Evolutionary conservation across 352 stramenopile species (phyloP), one percentile per base, ranked within the genome.

Genomic region (Globisporangium sylvaticum): DNA sequence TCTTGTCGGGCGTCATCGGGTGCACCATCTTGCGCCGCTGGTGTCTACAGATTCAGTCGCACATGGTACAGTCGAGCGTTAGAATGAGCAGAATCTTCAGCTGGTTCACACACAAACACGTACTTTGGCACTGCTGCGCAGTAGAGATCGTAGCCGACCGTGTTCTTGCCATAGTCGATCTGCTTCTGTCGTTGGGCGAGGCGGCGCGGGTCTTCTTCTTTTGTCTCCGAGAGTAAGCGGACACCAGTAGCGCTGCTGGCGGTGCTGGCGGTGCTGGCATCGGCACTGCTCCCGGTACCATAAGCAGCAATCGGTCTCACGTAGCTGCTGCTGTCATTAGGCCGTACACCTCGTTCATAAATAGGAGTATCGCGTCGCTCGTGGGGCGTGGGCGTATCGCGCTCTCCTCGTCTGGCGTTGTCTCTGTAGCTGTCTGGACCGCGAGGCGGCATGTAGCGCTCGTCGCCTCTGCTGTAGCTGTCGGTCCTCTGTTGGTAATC

Each of bases 111-210:
- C 10, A 42, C 24, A 64, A 4, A 1, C 7, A 62, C 70, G 32
- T 62, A 87, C 81, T 76, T 75, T 3, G 88, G 85, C 37, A 97
- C 83, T 34, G 70, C 58, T 8, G 77, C 66, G 55, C 84, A 90
- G 69, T 96, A 97, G 9, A 68, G 81, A 56, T 97, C 88, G 68
- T 97, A 97, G n/a, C 91, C 91, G 56, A 95, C 77, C 50, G 91
- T 97, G 75, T 97, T 97, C 73, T 97, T 97, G 46, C 91, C 91
- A 62, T 91, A 97, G 70, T 97, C 90, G 63, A 97, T 95, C 70
- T 97, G 91, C 78, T 97, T 97, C 70, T 97, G 89, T n/a, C 91
- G 86, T 77, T 97, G 89, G 24, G 84, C 79, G 25, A 97, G 71
- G 37, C 88, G 81, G 25, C 91, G 88, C n/a, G 81, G 70, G 61